A percentile compares a stretch with the other conserved stretches of the same genome.
Conservation (phyloP, 106 monocot species). For the Allium fistulosum region DNA sequence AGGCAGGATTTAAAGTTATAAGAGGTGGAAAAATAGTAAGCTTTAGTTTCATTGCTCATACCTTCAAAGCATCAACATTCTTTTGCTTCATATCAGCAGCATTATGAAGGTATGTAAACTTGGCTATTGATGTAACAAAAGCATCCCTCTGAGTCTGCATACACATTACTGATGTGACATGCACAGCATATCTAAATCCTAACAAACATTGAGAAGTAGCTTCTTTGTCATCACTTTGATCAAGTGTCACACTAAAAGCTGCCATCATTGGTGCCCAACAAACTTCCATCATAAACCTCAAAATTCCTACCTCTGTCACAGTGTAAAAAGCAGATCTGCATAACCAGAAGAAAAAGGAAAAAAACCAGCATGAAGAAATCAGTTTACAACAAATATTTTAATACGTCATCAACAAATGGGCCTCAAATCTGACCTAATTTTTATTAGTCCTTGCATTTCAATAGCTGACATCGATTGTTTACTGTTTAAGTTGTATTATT, state of each 20-base stretch:
- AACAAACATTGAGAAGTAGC: slow-evolving; percentile 71
- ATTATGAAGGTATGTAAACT: slow-evolving; percentile 91
- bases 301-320: slow-evolving; percentile 72
- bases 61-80: slow-evolving; percentile 99
- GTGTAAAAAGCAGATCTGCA: slow-evolving; percentile 74
- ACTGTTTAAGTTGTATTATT: too few species aligned
- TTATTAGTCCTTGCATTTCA: too few species aligned
- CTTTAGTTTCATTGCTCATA: slow-evolving; percentile 3
- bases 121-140: slow-evolving; percentile 96
- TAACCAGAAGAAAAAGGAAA: slow-evolving; percentile 4
- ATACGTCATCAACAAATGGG: too few species aligned
- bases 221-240: slow-evolving; percentile 79
- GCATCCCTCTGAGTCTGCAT: slow-evolving; percentile 99
- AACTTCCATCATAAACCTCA: slow-evolving; percentile 90
- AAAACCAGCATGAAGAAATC: too few species aligned
- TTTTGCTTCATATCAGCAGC: slow-evolving; percentile 99
- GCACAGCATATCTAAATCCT: slow-evolving; percentile 84
- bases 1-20: too few species aligned
- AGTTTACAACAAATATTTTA: too few species aligned
- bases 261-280: slow-evolving; percentile 99
- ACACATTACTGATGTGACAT: slow-evolving; percentile 88
- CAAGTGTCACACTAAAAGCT: slow-evolving; percentile 97
- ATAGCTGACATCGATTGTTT: too few species aligned
- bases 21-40: too few species aligned
- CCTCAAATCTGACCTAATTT: too few species aligned